Percentiles rank a stretch among this genome's conserved stretches.
phyloP scores from a whole-genome alignment of 495 filamentous ascomycete genomes.

The Penicillium herquei region DNA sequence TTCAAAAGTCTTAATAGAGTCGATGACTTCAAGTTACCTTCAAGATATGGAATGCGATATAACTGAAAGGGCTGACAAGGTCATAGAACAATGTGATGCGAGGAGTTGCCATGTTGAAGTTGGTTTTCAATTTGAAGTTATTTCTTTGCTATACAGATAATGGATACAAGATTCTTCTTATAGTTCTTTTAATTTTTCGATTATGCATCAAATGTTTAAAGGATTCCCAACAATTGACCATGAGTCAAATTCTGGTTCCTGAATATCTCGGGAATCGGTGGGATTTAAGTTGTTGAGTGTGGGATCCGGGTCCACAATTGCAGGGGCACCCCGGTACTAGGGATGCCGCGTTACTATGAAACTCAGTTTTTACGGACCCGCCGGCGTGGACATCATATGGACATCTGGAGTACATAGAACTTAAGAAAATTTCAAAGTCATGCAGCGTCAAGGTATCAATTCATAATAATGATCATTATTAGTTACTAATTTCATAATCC shows the following conservation, averaged over 20 bases:
- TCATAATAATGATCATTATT: too few species aligned
- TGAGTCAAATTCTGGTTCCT: background rate
- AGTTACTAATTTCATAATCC: too few species aligned
- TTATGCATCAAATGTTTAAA: conserved; percentile 8
- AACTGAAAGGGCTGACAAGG: conserved; percentile 25
- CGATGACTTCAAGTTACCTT: conserved; percentile 4
- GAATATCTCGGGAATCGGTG: background rate
- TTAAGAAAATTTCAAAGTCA: too few species aligned
- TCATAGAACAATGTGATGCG: conserved; percentile 21
- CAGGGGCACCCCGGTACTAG: too few species aligned
- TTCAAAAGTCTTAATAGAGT: background rate
- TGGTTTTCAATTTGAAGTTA: background rate
- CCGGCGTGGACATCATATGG: too few species aligned
- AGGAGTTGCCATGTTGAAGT: conserved; percentile 9
- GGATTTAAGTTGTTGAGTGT: too few species aligned
- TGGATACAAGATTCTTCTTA: background rate
- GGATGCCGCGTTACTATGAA: too few species aligned
- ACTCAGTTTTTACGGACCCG: too few species aligned
- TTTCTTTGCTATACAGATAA: background rate
- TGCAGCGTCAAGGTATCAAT: too few species aligned
- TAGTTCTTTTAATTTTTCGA: conserved; percentile 4
- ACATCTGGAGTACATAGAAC: too few species aligned
- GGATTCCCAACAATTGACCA: background rate
- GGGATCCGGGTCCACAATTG: too few species aligned
- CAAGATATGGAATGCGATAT: conserved; percentile 19